Conservation (phyloP, 228 moss, liverwort and hornwort species). For the Sphagnum magellanicum region DNA sequence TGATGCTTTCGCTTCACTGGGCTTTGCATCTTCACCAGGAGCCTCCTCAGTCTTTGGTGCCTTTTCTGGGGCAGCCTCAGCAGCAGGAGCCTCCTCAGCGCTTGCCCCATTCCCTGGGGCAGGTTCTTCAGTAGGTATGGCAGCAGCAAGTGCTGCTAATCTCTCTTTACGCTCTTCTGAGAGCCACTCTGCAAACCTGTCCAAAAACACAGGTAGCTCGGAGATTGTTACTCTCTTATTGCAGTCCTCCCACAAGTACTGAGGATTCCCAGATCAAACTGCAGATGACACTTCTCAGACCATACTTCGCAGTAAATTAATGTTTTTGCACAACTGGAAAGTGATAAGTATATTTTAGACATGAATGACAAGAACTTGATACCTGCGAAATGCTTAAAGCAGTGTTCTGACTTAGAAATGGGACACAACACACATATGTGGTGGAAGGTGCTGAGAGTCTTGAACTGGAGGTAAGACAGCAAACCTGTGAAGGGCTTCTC, state of each 20-base stretch:
- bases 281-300: neutral
- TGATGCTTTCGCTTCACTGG: no score
- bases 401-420: neutral
- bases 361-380: no score
- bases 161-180: slow-evolving; percentile 45
- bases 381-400: neutral
- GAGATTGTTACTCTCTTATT: neutral
- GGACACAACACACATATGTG: no score
- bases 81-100: no score
- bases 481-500: slow-evolving; percentile 60
- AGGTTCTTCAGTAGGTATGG: no score
- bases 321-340: neutral
- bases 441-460: no score
- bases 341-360: neutral
- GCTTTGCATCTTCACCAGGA: no score
- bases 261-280: neutral
- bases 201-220: neutral
- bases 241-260: neutral
- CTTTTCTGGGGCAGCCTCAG: no score
- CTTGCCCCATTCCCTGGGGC: no score
- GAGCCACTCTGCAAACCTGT: slow-evolving; percentile 60
- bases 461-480: neutral
- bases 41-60: no score
- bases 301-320: neutral
- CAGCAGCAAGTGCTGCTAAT: neutral